A percentile compares a stretch with the other conserved stretches of the same genome.
These are phyloP conservation scores for Microascus cirrosus DNA, from an alignment of 2,329 filamentous ascomycete species.

Conservation along the genomic window DNA sequence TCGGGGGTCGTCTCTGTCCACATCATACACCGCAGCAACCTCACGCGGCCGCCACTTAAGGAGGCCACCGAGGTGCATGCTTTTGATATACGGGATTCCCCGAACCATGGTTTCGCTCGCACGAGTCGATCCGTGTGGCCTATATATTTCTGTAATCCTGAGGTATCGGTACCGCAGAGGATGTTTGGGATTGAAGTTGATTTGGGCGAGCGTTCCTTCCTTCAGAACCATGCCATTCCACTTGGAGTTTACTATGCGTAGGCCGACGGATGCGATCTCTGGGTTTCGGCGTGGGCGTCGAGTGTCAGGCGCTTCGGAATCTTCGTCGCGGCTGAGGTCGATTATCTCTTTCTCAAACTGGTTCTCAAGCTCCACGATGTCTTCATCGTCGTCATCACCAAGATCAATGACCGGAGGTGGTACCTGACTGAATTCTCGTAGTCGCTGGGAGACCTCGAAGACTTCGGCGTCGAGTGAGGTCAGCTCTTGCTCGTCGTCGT, in stretches of 20 bases:
- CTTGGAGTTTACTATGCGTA: background rate
- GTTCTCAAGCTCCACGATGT: conserved; percentile 4
- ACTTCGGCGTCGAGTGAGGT: background rate
- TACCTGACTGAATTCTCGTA: background rate
- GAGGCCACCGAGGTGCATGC: conserved; percentile 20
- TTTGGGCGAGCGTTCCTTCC: background rate
- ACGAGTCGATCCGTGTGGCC: conserved; percentile 7
- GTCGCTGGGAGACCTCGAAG: background rate
- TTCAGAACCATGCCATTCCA: conserved; percentile 1
- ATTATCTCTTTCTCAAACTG: conserved; percentile 3
- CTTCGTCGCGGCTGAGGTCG: conserved; percentile 4
- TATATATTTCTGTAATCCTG: conserved; percentile 26
- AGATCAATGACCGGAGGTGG: background rate
- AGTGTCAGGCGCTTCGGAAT: background rate
- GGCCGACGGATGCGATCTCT: background rate
- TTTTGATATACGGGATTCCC: conserved; percentile 25
- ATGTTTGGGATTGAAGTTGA: background rate
- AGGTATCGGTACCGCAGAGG: conserved; percentile 6
- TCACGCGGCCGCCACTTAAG: conserved; percentile 29
- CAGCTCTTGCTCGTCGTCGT: conserved; percentile 2
- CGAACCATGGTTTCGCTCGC: conserved; percentile 13
- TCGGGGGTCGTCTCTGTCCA: conserved; percentile 22
- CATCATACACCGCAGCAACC: conserved; percentile 28
- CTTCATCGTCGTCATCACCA: conserved; percentile 9
- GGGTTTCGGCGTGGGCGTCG: background rate